phyloP scores from a whole-genome alignment of 1,139 yeast species.

The Yamadazyma dushanensis region DNA sequence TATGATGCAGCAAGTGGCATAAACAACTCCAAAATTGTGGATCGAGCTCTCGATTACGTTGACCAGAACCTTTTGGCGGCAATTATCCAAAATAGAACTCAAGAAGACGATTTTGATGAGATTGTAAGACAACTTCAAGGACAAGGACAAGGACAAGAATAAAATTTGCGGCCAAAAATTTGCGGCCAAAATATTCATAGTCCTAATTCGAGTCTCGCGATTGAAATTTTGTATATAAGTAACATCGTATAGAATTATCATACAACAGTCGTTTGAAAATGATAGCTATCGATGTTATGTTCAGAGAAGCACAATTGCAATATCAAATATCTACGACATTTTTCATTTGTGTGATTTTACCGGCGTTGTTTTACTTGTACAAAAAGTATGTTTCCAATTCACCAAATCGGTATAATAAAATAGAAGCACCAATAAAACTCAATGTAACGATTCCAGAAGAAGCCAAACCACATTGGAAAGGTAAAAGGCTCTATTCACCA shows the following conservation, averaged over 20 bases:
- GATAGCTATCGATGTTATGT: slow-evolving; percentile 48
- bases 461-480: slow-evolving; percentile 92
- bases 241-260: not conserved
- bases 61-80: slow-evolving; percentile 43
- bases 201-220: too few species aligned
- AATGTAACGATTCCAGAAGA: slow-evolving; percentile 71
- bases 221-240: not conserved
- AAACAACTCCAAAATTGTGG: slow-evolving; percentile 22
- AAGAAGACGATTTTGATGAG: slow-evolving; percentile 28
- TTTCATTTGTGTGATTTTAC: slow-evolving; percentile 42
- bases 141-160: slow-evolving; percentile 7
- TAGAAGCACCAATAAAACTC: slow-evolving; percentile 50
- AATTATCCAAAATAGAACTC: slow-evolving; percentile 33
- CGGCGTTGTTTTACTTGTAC: slow-evolving; percentile 38
- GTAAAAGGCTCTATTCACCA: slow-evolving; percentile 68
- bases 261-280: slow-evolving; percentile 17
- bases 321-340: slow-evolving; percentile 50
- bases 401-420: slow-evolving; percentile 44
- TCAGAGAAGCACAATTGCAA: slow-evolving; percentile 48
- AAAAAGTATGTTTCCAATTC: slow-evolving; percentile 37
- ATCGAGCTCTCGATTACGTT: slow-evolving; percentile 35
- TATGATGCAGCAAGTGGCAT: slow-evolving; percentile 32
- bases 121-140: slow-evolving; percentile 23
- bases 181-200: not conserved
- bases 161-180: not conserved